Base-by-base conservation (phyloP, 208 protist genomes). In the Crithidia expoeki region DNA sequence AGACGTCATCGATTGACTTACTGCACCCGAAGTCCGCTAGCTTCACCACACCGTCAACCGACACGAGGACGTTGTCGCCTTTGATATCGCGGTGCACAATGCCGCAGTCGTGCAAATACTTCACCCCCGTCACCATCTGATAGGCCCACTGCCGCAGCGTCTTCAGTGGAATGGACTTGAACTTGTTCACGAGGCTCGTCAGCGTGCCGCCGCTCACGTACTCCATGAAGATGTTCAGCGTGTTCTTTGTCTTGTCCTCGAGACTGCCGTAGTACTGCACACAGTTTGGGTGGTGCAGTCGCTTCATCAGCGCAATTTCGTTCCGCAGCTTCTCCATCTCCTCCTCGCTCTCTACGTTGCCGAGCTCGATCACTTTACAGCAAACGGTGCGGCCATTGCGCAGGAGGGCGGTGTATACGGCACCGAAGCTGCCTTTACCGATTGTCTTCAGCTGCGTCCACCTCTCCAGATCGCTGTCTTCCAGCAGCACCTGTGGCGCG, bases 151-250 rank as follows among this genome's bases (percentile, higher is more conserved):
- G 86, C 55, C 79, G 83, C 42, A 94, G 74, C 27, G 90, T 93
- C 17, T 72, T 60, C 30, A 94, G 73, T 14, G 89, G 83, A 30
- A 92, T 92, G 23, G 74, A 74, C 68, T 89, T 89, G 67, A 94
- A 91, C 63, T 93, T 92, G 66, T 90, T 86, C 33, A 92, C 82
- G 68, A 94, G 85, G 33, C 74, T 82, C 40, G 87, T 94, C 21
- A 96, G 68, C 12, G 82, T 85, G 44, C 91, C 88, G 30, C 94
- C 94, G 28, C 86, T 88, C 17, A 97, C 85, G 74, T 92, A 95
- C 72, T 98, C 94, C 88, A 97, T 95, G 69, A 97, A 97, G 62
- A 98, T 97, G 74, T 97, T 95, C 25, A 98, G 65, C 33, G 80
- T 81, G 66, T 84, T 81, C 42, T 81, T 58, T 46, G 51, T 58